Conservation (phyloP, 2,329 filamentous ascomycete genomes). For the Herpotrichia juniperi region DNA sequence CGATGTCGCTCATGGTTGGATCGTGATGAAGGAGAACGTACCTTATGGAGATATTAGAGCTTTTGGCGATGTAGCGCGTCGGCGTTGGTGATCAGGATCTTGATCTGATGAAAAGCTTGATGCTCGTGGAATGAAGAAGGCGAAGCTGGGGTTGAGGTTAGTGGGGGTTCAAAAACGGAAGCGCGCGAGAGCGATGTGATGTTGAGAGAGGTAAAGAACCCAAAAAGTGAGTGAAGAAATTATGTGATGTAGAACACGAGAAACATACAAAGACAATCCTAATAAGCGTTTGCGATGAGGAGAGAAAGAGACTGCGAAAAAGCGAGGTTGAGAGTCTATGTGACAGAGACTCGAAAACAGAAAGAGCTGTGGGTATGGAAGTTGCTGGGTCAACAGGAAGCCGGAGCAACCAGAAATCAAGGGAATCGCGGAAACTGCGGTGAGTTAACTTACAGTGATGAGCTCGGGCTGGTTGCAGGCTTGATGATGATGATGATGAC, state of each 20-base stretch:
- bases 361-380: not conserved
- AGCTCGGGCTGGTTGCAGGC: not conserved
- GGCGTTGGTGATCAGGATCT: too few relatives aligned
- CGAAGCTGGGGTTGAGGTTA: not conserved
- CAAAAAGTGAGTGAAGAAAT: not conserved
- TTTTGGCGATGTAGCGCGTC: not conserved
- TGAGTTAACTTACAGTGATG: slow-evolving; percentile 9
- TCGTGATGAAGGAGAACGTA: not conserved
- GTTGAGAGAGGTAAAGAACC: not conserved
- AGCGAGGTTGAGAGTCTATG: not conserved
- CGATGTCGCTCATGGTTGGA: too few relatives aligned
- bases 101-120: not conserved
- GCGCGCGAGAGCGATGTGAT: not conserved
- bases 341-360: not conserved
- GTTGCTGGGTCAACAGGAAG: not conserved
- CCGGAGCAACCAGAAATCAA: not conserved
- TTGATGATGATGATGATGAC: slow-evolving; percentile 16
- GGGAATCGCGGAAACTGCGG: not conserved
- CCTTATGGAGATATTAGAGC: not conserved
- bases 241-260: too few relatives aligned
- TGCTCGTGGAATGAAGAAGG: too few relatives aligned
- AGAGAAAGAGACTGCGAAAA: not conserved
- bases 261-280: too few relatives aligned
- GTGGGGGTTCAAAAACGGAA: not conserved
- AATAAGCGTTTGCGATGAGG: not conserved